Evolutionary conservation across 2,329 filamentous ascomycete species (phyloP), one percentile per base, ranked within the genome.

Genomic region (Xylariaceae sp.): DNA sequence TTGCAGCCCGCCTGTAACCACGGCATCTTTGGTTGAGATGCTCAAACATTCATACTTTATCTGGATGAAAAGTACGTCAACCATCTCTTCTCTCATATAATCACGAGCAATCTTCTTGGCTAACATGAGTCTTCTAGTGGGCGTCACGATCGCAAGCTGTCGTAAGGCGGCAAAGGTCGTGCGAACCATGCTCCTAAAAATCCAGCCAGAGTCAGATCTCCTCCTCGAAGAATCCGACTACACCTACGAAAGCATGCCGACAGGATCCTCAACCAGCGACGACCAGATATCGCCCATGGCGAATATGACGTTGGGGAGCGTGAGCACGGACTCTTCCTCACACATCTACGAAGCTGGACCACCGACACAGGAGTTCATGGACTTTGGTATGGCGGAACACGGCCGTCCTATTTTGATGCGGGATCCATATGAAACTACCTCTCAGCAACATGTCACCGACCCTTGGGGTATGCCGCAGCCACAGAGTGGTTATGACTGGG

Each of bases 101-200:
- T 9, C 39, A n/a, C 11, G 11, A 8, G 4, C 4, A n/a, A 9
- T 35, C 48, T 11, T n/a, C 50, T 13, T 5, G 10, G 7, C 57
- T 15, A 70, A 74, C 3, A 3, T 39, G 9, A 17, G 55, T 44
- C 51, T 30, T 44, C 13, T 37, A 66, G 72, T 80, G 30, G 70
- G 76, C 2, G 58, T 64, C 10, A 68, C 70, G 7, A 67, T 73
- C 23, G 65, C 69, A 1, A 79, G 80, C 57, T 73, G 78, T 51
- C 74, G 69, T 47, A 81, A 80, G 69, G 79, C 80, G 30, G 75
- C 74, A 9, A 74, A 76, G 42, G 75, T 79, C 5, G 67, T 82
- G 56, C 72, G 73, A 4, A 75, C 73, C 3, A 80, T 82, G 74
- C 68, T 82, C 39, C 69, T 70, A 2, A 79, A 75, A 63, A 69